Evolutionary conservation across 352 stramenopile species (phyloP).

Genomic region (Pythium volutum): DNA sequence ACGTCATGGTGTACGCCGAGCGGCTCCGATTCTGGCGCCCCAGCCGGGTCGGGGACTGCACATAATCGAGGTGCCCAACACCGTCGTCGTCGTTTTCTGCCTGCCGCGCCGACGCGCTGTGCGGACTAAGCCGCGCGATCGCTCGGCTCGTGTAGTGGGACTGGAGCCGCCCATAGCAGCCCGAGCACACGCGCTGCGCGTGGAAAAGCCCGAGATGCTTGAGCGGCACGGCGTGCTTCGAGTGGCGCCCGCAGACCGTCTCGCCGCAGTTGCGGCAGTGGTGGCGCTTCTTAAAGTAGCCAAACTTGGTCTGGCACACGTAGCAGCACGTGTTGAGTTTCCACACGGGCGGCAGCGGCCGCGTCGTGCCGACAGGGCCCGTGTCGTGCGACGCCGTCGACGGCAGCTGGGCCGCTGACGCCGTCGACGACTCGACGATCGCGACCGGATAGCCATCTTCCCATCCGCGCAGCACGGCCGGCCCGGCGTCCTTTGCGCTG

Average conservation of each 20-base stretch:
- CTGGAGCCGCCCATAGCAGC: slow-evolving; percentile 59
- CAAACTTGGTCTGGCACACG: slow-evolving; percentile 70
- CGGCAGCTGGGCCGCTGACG: slow-evolving; percentile 7
- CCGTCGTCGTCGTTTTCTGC: background rate
- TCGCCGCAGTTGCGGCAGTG: slow-evolving; percentile 86
- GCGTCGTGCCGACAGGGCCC: slow-evolving; percentile 7
- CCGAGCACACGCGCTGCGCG: slow-evolving; percentile 62
- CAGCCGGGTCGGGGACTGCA: background rate
- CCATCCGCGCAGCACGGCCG: slow-evolving; percentile 9
- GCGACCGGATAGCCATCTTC: slow-evolving; percentile 24
- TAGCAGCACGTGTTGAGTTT: slow-evolving; percentile 56
- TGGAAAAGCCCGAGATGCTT: slow-evolving; percentile 54
- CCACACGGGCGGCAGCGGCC: slow-evolving; percentile 39
- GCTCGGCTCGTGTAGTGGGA: slow-evolving; percentile 42
- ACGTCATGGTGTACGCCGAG: slow-evolving; percentile 14
- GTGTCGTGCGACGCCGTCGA: slow-evolving; percentile 1
- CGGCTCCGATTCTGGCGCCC: slow-evolving; percentile 10
- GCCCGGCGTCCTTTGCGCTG: slow-evolving; percentile 11
- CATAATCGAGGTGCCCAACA: background rate
- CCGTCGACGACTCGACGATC: slow-evolving; percentile 11
- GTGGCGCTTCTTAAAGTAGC: slow-evolving; percentile 72
- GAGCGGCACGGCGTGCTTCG: slow-evolving; percentile 53
- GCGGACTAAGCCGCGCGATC: slow-evolving; percentile 20
- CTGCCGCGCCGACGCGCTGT: background rate
- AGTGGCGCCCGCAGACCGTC: slow-evolving; percentile 83